These are phyloP conservation scores for Colletotrichum chrysophilum DNA, from an alignment of 2,329 filamentous ascomycete species.

Conservation along the genomic window DNA sequence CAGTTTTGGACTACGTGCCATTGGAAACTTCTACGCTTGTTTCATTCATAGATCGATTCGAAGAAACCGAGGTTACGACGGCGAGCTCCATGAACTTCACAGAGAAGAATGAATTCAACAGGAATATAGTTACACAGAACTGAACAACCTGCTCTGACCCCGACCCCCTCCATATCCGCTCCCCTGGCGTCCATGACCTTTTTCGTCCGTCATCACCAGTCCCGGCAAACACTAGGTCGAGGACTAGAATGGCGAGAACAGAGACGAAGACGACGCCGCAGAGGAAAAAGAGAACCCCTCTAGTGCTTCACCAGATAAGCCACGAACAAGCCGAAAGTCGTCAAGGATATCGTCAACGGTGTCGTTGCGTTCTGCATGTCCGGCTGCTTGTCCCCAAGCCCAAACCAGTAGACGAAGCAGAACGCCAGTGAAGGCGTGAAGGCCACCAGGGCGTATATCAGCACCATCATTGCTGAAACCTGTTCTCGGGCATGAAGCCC, in stretches of 20 bases:
- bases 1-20: neutral
- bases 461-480: neutral
- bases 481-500: neutral
- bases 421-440: neutral
- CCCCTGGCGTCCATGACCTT: neutral
- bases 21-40: neutral
- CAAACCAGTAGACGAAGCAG: neutral
- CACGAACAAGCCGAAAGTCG: neutral
- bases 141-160: neutral
- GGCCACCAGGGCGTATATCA: neutral
- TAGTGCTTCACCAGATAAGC: neutral
- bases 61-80: too few species aligned
- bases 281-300: accelerated
- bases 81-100: neutral
- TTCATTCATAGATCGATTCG: too few species aligned
- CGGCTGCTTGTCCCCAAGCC: accelerated
- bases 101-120: accelerated
- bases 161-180: neutral
- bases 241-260: too few species aligned
- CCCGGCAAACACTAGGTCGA: too few species aligned
- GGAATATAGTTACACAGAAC: neutral
- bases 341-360: neutral
- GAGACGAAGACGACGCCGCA: neutral
- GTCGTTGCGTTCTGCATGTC: neutral
- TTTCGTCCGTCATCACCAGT: too few species aligned